Percentiles rank a stretch among this genome's conserved stretches.
Conservation (phyloP, 2,329 filamentous ascomycete genomes). For the Orbilia ellipsospora region DNA sequence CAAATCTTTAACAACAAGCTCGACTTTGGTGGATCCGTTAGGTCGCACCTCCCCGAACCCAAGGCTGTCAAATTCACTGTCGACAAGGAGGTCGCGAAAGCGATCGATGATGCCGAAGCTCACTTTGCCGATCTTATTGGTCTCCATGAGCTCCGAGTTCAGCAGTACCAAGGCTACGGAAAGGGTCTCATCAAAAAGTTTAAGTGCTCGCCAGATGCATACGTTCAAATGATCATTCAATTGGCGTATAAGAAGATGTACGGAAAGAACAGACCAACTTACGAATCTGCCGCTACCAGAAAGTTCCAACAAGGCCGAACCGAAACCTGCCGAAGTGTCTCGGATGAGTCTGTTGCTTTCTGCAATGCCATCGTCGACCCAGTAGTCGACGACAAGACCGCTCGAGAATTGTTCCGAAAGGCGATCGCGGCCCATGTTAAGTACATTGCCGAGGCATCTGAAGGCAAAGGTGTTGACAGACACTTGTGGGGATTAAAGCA, state of each 20-base stretch:
- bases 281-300: conserved; percentile 93
- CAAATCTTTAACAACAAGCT: conserved; percentile 94
- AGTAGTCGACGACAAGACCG: conserved; percentile 71
- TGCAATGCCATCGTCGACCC: conserved; percentile 86
- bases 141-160: conserved; percentile 89
- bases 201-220: conserved; percentile 96
- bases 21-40: conserved; percentile 82
- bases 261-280: conserved; percentile 95
- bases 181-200: conserved; percentile 99
- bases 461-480: conserved; percentile 92
- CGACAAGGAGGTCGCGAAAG: conserved; percentile 76
- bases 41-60: conserved; percentile 86
- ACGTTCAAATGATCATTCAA: conserved; percentile 98
- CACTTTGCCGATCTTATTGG: conserved; percentile 86
- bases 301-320: conserved; percentile 97
- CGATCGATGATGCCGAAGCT: conserved; percentile 80
- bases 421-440: conserved; percentile 84
- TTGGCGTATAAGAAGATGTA: conserved; percentile 99
- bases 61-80: conserved; percentile 80
- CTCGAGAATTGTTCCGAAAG: conserved; percentile 80
- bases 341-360: conserved; percentile 89
- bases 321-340: conserved; percentile 92
- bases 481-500: conserved; percentile 98
- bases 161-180: conserved; percentile 96
- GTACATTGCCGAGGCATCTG: conserved; percentile 88